Evolutionary conservation across 1,284 basidiomycete genomes (phyloP), one percentile per base, ranked within the genome.

Genomic region (Leccinum pachyderme): DNA sequence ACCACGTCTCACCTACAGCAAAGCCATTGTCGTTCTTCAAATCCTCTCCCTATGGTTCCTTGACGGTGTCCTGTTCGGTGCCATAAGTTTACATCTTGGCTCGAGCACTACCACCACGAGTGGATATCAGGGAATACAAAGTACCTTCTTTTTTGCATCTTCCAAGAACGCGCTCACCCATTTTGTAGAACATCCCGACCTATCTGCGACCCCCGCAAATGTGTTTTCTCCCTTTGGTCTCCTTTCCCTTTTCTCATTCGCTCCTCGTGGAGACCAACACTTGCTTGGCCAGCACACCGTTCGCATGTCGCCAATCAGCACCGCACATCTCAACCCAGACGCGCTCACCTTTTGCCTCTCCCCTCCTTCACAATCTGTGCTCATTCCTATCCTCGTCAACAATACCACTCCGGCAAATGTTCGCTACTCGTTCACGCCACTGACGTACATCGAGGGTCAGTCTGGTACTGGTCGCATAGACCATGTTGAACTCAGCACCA

Each of bases 281-380:
- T 77, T 95, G n/a, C 81, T 88, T 33, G 93, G 92, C 24, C 89
- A 93, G 72, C 91, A 94, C 67, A 95, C 92, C 2, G 87, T 95
- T 51, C 87, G 89, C 62, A 90, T 94, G 80, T 92, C 92, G 3
- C 93, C 93, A 18, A 91, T 92, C 59, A 88, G 90, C 66, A 95
- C 93, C 1, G 93, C 91, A 13, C 84, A 86, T 45, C 75, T 95
- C 18, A 92, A 93, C 59, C 89, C 91, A 5, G 77, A 84, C 53
- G 74, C 71, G 22, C 74, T 81, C 51, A 82, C 83, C 13, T 91
- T 86, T 71, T 95, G 93, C 63, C 73, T 95, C 15, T 75, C 84
- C 1, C 70, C 82, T 3, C 75, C 82, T 5, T 74, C 76, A 8
- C 77, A 80, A 49, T 75, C 76, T 41, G 79, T 89, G 46, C 77